Percentiles rank a stretch among this genome's conserved stretches.
These are phyloP conservation scores for Colletotrichum horii DNA, from an alignment of 2,329 filamentous ascomycete genomes.

Conservation along the genomic window DNA sequence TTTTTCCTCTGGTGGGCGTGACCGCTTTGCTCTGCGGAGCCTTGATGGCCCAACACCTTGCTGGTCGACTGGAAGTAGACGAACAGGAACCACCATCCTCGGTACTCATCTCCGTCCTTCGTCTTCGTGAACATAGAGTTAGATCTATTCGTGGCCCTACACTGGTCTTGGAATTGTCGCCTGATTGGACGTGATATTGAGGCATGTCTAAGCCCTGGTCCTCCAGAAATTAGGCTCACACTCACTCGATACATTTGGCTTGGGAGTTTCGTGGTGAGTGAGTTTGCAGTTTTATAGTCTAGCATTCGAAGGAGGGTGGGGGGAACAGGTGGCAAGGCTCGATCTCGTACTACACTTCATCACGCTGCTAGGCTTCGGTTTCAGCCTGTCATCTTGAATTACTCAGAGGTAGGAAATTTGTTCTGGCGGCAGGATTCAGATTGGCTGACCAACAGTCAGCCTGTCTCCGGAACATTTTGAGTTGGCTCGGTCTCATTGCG, in stretches of 20 bases:
- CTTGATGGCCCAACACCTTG: not conserved
- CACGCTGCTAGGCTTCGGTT: not conserved
- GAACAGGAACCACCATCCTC: not conserved
- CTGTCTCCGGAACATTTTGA: not conserved
- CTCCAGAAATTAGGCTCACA: not conserved
- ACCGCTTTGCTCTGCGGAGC: not conserved
- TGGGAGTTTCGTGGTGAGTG: not conserved
- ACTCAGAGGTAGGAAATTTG: fast-evolving
- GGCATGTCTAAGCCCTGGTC: fast-evolving
- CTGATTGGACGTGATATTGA: not conserved
- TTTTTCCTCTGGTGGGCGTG: not conserved
- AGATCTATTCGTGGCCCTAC: not conserved
- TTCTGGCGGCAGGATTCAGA: not conserved
- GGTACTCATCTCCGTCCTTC: not conserved
- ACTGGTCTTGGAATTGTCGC: fast-evolving
- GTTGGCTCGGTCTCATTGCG: not conserved
- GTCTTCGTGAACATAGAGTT: not conserved
- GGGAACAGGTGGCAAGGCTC: not conserved
- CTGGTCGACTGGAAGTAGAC: not conserved
- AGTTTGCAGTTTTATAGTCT: not conserved
- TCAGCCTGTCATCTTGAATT: not conserved
- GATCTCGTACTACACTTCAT: not conserved
- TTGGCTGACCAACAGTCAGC: not conserved
- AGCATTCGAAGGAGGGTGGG: not conserved
- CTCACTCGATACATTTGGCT: too few species aligned